Conservation (phyloP, 768 basidiomycete species). For the Amanita fuliginea region DNA sequence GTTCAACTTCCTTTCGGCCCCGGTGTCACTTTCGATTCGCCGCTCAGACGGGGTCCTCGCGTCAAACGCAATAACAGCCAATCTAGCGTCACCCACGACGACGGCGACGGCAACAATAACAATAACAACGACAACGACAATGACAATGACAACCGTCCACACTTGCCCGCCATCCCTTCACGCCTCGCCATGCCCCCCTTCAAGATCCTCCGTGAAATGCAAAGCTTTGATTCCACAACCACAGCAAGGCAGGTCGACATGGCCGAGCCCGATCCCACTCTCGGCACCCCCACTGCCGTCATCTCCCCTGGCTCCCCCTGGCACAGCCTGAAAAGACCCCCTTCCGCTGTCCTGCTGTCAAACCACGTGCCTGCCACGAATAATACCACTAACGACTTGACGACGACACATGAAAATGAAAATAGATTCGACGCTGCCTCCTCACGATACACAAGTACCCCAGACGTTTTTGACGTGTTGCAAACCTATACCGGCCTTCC, state of each 20-base stretch:
- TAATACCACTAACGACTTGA: too few relatives aligned
- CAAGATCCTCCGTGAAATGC: conserved; percentile 59
- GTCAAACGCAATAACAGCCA: background rate
- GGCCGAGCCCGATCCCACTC: conserved; percentile 8
- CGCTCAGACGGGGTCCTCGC: conserved; percentile 32
- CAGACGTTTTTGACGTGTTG: conserved; percentile 67
- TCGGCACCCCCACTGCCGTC: conserved; percentile 11
- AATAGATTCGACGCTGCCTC: conserved; percentile 24
- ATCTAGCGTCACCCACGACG: background rate
- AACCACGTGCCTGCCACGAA: background rate
- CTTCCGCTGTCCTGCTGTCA: conserved; percentile 17
- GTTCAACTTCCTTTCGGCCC: conserved; percentile 53
- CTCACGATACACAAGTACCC: conserved; percentile 48
- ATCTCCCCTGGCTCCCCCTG: conserved; percentile 4
- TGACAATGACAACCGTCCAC: too few relatives aligned
- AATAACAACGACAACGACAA: too few relatives aligned
- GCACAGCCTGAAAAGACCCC: conserved; percentile 13
- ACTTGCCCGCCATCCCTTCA: background rate
- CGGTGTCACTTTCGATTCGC: conserved; percentile 52
- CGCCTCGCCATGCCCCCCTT: conserved; percentile 24
- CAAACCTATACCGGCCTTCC: conserved; percentile 75
- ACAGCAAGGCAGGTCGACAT: conserved; percentile 53
- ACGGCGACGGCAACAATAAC: too few relatives aligned
- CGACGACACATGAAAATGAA: background rate
- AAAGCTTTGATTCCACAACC: conserved; percentile 75